Conservation (phyloP, 164 flowering plant genomes). For the Vitis labrusca region DNA sequence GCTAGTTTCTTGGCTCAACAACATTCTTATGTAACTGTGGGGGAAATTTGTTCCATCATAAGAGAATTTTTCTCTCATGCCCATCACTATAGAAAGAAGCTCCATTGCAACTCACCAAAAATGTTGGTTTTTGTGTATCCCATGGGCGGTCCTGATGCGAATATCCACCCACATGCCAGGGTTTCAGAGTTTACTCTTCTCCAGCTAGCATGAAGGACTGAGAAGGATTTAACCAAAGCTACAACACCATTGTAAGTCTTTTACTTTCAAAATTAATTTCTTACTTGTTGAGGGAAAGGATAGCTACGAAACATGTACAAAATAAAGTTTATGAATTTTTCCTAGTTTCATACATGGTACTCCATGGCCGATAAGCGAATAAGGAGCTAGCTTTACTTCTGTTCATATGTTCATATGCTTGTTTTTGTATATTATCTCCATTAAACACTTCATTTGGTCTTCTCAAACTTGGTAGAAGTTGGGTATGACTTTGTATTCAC, state of each 20-base stretch:
- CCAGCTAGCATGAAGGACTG: neutral
- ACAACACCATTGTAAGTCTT: slow-evolving; percentile 12
- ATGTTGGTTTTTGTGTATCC: neutral
- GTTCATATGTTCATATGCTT: too few species aligned
- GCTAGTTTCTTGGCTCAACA: slow-evolving; percentile 67
- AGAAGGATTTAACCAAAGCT: slow-evolving; percentile 5
- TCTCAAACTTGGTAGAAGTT: too few species aligned
- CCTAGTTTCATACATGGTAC: neutral
- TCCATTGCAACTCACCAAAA: neutral
- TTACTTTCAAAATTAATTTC: slow-evolving; percentile 4
- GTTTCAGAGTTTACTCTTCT: slow-evolving; percentile 7
- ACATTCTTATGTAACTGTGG: slow-evolving; percentile 10
- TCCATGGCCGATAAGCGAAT: too few species aligned
- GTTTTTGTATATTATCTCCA: too few species aligned
- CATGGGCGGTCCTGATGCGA: neutral
- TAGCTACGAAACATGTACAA: slow-evolving; percentile 2
- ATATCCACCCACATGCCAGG: neutral
- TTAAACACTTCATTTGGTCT: too few species aligned
- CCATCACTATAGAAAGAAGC: neutral
- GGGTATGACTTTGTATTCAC: too few species aligned
- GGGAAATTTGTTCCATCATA: too few species aligned
- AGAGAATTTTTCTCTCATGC: too few species aligned
- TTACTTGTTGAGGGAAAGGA: neutral
- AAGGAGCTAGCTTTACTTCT: too few species aligned
- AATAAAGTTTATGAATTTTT: slow-evolving; percentile 1